Evolutionary conservation across 169 alveolate genomes (phyloP).

Genomic region (Cryptosporidium parvum): DNA sequence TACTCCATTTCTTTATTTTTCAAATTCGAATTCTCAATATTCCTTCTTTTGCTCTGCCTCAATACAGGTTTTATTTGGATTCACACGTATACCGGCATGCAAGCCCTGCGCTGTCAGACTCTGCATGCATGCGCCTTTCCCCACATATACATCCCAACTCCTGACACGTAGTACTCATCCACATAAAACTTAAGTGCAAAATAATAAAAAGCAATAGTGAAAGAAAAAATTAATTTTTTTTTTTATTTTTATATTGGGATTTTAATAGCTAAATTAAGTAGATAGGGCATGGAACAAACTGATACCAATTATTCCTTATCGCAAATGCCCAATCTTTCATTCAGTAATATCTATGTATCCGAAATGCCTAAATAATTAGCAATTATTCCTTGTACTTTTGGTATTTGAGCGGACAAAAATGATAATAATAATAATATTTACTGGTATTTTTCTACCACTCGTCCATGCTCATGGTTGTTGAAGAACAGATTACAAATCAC

Average conservation of each 20-base stretch:
- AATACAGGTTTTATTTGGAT: neutral
- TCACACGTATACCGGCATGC: neutral
- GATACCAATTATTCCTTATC: slow-evolving; percentile 9
- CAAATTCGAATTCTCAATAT: too few relatives aligned
- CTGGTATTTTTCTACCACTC: slow-evolving; percentile 11
- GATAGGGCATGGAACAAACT: slow-evolving; percentile 25
- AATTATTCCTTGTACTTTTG: slow-evolving; percentile 4
- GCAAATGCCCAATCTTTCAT: slow-evolving; percentile 5
- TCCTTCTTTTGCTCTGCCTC: neutral
- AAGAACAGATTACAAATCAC: slow-evolving; percentile 14
- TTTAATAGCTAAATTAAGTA: slow-evolving; percentile 3
- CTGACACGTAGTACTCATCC: neutral
- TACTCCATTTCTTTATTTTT: too few relatives aligned
- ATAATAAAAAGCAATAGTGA: neutral
- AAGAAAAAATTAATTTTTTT: neutral
- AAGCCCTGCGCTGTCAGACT: neutral
- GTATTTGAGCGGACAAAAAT: slow-evolving; percentile 20
- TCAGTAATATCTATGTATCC: slow-evolving; percentile 20
- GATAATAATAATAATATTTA: slow-evolving; percentile 5
- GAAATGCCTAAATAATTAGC: slow-evolving; percentile 14
- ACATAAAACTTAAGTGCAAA: neutral
- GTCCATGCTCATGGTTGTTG: slow-evolving; percentile 17
- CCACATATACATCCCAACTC: neutral
- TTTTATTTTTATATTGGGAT: neutral
- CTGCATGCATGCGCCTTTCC: neutral